Evolutionary conservation across 2,329 filamentous ascomycete genomes (phyloP).

Genomic region (Lithohypha guttulata): DNA sequence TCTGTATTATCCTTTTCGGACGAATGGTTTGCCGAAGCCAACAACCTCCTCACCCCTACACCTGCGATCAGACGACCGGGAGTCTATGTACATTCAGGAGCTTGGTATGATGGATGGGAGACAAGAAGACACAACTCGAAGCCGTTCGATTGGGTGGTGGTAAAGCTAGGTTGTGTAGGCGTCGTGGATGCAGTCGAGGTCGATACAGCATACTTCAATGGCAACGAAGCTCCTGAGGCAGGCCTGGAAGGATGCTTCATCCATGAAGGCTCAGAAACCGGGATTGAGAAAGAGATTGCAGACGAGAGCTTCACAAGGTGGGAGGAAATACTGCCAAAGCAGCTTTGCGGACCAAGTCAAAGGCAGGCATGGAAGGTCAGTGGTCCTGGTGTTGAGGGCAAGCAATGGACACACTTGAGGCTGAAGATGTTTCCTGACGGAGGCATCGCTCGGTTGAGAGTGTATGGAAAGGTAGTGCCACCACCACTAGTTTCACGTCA

Average conservation of each 20-base stretch:
- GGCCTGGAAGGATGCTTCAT: conserved; percentile 29
- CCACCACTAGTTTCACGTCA: conserved; percentile 18
- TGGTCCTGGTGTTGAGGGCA: conserved; percentile 17
- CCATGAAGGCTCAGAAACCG: conserved; percentile 21
- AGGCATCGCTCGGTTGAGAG: conserved; percentile 32
- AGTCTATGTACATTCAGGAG: conserved; percentile 49
- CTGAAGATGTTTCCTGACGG: conserved; percentile 38
- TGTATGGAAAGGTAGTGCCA: conserved; percentile 34
- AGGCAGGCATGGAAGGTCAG: conserved; percentile 32
- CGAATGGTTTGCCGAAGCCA: conserved; percentile 51
- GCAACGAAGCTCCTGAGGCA: conserved; percentile 37
- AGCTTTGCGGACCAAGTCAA: conserved; percentile 32
- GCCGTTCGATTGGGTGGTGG: conserved; percentile 49
- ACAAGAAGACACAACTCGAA: conserved; percentile 50
- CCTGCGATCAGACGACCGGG: conserved; percentile 46
- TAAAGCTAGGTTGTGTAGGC: conserved; percentile 33
- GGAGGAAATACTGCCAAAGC: conserved; percentile 30
- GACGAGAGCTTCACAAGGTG: conserved; percentile 27
- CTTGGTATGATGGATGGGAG: conserved; percentile 57
- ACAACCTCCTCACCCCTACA: conserved; percentile 48
- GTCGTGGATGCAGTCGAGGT: conserved; percentile 34
- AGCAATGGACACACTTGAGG: conserved; percentile 33
- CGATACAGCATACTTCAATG: conserved; percentile 35
- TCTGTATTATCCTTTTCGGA: conserved; percentile 47
- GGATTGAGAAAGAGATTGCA: conserved; percentile 24